These are phyloP conservation scores for Pouteria campechiana DNA, from an alignment of 179 eudicot species.

Conservation along the genomic window DNA sequence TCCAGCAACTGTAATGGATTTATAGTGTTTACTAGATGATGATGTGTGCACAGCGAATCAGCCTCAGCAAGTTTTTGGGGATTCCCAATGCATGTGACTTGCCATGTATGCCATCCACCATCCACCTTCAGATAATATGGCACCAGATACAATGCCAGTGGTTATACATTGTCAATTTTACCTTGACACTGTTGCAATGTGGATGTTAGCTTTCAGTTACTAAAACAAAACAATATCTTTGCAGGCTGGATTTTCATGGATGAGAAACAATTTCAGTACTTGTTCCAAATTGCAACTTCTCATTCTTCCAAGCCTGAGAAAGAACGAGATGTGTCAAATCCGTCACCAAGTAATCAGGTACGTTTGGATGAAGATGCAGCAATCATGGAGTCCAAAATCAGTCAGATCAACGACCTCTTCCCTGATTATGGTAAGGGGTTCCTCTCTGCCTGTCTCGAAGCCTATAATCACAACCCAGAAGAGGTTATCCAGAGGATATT, in stretches of 20 bases:
- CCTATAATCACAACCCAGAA: slow-evolving; percentile 77
- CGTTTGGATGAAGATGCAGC: slow-evolving; percentile 61
- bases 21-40: too few species aligned
- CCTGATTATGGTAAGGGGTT: slow-evolving; percentile 92
- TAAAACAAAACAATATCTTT: too few species aligned
- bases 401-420: slow-evolving; percentile 87
- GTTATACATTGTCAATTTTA: too few species aligned
- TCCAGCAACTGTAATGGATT: too few species aligned
- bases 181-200: too few species aligned
- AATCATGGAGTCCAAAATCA: slow-evolving; percentile 70
- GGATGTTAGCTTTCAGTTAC: too few species aligned
- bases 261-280: slow-evolving; percentile 54
- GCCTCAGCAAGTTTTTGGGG: too few species aligned
- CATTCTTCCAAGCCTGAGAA: slow-evolving; percentile 12
- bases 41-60: too few species aligned
- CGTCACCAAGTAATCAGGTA: slow-evolving; percentile 15
- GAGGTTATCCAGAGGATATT: slow-evolving; percentile 88
- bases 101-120: too few species aligned
- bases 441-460: slow-evolving; percentile 82
- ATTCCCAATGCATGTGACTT: too few species aligned
- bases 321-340: slow-evolving; percentile 11
- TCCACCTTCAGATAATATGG: too few species aligned
- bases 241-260: slow-evolving; percentile 80
- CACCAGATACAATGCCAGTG: too few species aligned
- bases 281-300: slow-evolving; percentile 46